Conservation (phyloP, 805 yeast species). For the Schwanniomyces polymorphus region DNA sequence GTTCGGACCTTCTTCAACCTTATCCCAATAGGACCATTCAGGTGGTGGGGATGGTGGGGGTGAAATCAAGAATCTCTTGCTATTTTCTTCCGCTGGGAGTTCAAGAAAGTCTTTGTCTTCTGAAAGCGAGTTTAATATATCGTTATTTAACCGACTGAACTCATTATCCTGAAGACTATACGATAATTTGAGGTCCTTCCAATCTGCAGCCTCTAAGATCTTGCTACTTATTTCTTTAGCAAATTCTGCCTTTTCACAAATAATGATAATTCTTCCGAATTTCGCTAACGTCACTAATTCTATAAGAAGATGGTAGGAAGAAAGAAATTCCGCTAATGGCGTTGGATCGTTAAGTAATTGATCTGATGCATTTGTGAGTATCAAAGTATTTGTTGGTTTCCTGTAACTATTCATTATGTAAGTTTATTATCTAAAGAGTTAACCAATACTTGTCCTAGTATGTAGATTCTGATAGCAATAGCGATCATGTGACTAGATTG, state of each 20-base stretch:
- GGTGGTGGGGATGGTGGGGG: slow-evolving; percentile 47
- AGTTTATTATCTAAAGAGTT: no score
- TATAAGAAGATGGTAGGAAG: slow-evolving; percentile 19
- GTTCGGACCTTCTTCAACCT: slow-evolving; percentile 42
- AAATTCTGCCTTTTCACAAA: slow-evolving; percentile 24
- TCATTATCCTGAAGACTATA: slow-evolving; percentile 37
- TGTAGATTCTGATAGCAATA: neutral
- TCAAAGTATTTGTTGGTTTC: slow-evolving; percentile 34
- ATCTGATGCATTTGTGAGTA: slow-evolving; percentile 27
- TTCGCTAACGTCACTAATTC: slow-evolving; percentile 34
- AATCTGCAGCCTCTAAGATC: slow-evolving; percentile 13
- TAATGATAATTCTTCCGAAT: slow-evolving; percentile 33
- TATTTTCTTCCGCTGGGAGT: slow-evolving; percentile 38
- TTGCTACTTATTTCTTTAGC: slow-evolving; percentile 20
- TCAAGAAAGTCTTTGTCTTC: slow-evolving; percentile 30
- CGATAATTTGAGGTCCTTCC: slow-evolving; percentile 17
- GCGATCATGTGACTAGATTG: no score
- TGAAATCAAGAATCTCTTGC: slow-evolving; percentile 40
- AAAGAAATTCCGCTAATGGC: slow-evolving; percentile 23
- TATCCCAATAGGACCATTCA: slow-evolving; percentile 45
- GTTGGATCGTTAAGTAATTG: slow-evolving; percentile 25
- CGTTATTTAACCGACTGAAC: slow-evolving; percentile 8
- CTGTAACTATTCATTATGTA: slow-evolving; percentile 4
- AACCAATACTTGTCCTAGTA: no score
- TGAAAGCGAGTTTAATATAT: slow-evolving; percentile 10